Percentiles rank a stretch among this genome's conserved stretches.
phyloP scores from a whole-genome alignment of 192 early-diverging fungal species.

The Umbelopsis sp. region DNA sequence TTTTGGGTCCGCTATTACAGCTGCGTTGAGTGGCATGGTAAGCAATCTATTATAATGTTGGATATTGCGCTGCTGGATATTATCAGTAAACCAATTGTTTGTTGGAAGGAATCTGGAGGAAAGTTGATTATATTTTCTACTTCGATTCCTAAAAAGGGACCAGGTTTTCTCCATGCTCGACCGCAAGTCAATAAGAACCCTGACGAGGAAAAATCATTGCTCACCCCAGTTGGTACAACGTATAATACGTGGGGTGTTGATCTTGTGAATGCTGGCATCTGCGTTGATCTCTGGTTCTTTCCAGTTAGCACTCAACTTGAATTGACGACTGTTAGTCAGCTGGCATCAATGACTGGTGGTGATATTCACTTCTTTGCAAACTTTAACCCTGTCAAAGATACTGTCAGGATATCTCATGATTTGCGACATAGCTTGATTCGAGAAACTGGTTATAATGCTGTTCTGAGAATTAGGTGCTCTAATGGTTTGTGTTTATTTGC shows the following conservation, averaged over 20 bases:
- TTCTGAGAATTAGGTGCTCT: slow-evolving; percentile 88
- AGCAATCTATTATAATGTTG: slow-evolving; percentile 8
- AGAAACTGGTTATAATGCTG: slow-evolving; percentile 83
- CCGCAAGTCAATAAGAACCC: slow-evolving; percentile 90
- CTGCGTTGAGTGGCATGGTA: slow-evolving; percentile 72
- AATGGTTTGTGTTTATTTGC: slow-evolving; percentile 55
- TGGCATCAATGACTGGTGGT: slow-evolving; percentile 87
- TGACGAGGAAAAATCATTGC: slow-evolving; percentile 89
- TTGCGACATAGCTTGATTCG: slow-evolving; percentile 67
- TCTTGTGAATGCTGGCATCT: slow-evolving; percentile 80
- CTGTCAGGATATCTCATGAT: slow-evolving; percentile 71
- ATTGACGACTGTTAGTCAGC: slow-evolving; percentile 55
- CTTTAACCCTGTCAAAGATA: slow-evolving; percentile 78
- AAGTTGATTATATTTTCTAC: slow-evolving; percentile 91
- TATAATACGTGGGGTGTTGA: slow-evolving; percentile 85
- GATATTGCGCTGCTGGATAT: not conserved
- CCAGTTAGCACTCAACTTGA: slow-evolving; percentile 79
- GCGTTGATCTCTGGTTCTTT: slow-evolving; percentile 90
- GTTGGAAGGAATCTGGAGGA: slow-evolving; percentile 73
- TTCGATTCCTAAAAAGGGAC: slow-evolving; percentile 82
- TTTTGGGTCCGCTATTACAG: slow-evolving; percentile 81
- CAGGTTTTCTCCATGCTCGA: slow-evolving; percentile 83
- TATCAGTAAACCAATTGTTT: not conserved
- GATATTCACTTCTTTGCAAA: slow-evolving; percentile 80
- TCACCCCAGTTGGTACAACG: slow-evolving; percentile 83